Evolutionary conservation across 176 grass and related monocot species (phyloP).

Genomic region (Avena atlantica): DNA sequence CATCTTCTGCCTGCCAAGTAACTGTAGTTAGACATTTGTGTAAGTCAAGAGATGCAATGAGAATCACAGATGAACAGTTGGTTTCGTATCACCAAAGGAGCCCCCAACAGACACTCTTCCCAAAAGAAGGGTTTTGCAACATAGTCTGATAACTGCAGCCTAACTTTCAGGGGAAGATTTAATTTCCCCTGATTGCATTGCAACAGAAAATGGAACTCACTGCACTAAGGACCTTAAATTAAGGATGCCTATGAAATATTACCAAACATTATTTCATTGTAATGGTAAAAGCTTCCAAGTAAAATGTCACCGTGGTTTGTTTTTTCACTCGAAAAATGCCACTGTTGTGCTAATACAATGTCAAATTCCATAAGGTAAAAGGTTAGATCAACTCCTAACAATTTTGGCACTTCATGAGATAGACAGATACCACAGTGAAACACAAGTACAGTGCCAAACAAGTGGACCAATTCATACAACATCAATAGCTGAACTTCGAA

Average conservation of each 20-base stretch:
- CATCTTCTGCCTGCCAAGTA: constrained; percentile 84
- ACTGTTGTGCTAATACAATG: background rate
- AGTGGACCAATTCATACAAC: background rate
- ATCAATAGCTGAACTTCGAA: background rate
- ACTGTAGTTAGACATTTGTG: constrained; percentile 33
- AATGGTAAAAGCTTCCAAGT: background rate
- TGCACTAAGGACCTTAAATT: background rate
- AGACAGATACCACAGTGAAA: background rate
- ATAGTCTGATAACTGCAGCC: constrained; percentile 8
- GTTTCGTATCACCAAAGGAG: constrained; percentile 28
- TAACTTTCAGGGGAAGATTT: constrained; percentile 24
- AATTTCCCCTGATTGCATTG: background rate
- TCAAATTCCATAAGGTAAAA: background rate
- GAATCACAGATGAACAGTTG: background rate
- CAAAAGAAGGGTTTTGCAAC: background rate
- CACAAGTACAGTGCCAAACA: background rate
- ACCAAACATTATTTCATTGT: background rate
- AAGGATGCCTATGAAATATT: background rate
- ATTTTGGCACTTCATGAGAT: background rate
- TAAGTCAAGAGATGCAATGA: constrained; percentile 3
- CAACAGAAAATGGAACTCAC: constrained; percentile 1
- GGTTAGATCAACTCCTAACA: background rate
- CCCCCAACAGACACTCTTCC: background rate
- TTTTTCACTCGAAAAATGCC: background rate
- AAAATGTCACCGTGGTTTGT: background rate